These are phyloP conservation scores for Sarcocystis neurona DNA, from an alignment of 169 alveolate genomes.

Conservation along the genomic window DNA sequence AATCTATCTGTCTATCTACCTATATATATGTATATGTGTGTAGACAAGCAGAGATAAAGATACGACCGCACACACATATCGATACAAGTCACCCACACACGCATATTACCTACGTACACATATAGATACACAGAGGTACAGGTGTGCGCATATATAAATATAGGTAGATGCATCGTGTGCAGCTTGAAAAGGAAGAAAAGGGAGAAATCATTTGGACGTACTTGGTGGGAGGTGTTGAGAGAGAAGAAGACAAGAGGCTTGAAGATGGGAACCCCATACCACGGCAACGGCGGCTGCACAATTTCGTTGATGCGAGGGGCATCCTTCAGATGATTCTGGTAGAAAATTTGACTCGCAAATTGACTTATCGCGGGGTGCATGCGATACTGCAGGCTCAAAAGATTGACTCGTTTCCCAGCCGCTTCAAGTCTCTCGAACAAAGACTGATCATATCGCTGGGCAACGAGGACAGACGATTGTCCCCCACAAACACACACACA, in stretches of 20 bases:
- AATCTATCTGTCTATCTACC: too few species aligned
- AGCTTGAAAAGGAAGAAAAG: too few species aligned
- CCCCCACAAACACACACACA: neutral
- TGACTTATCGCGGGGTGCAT: conserved; percentile 96
- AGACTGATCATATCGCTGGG: conserved; percentile 82
- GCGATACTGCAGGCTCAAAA: conserved; percentile 93
- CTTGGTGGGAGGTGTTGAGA: conserved; percentile 81
- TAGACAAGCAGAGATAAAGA: too few species aligned
- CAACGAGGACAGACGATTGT: neutral
- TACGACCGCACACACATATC: too few species aligned
- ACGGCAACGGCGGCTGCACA: conserved; percentile 78
- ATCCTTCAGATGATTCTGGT: conserved; percentile 68
- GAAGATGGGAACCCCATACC: conserved; percentile 85
- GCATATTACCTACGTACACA: too few species aligned
- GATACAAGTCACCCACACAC: too few species aligned
- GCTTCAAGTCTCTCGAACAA: conserved; percentile 90
- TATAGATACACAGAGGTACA: too few species aligned
- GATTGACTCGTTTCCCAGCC: conserved; percentile 82
- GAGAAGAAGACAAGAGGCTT: conserved; percentile 87
- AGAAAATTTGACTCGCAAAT: conserved; percentile 89
- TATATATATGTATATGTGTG: too few species aligned
- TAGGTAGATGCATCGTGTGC: too few species aligned
- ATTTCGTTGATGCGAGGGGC: conserved; percentile 60
- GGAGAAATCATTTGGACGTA: too few species aligned
- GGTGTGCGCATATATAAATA: too few species aligned